Evolutionary conservation across 371 early-diverging fungal species (phyloP).

Genomic region (Umbelopsis sp.): DNA sequence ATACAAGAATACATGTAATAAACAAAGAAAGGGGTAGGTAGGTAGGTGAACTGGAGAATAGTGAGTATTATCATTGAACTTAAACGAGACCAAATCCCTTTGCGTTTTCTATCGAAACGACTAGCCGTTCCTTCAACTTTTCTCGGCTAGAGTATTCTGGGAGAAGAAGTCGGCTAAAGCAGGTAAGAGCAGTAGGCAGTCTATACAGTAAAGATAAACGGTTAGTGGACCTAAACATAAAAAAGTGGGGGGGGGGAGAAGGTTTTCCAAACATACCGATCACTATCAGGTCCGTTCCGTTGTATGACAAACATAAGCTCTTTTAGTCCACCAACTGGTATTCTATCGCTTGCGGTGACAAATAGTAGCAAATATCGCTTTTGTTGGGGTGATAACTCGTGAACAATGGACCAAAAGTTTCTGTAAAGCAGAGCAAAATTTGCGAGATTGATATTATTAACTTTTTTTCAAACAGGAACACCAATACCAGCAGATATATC

Average conservation of each 20-base stretch:
- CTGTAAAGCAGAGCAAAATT: slow-evolving; percentile 20
- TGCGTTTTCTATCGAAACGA: slow-evolving; percentile 94
- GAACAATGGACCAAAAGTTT: slow-evolving; percentile 92
- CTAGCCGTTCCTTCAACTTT: slow-evolving; percentile 84
- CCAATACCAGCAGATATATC: slow-evolving; percentile 6
- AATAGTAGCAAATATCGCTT: slow-evolving; percentile 88
- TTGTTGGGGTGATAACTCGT: slow-evolving; percentile 65
- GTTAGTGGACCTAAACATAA: background rate
- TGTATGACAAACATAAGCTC: slow-evolving; percentile 87
- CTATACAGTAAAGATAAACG: slow-evolving; percentile 27
- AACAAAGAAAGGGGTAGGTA: slow-evolving; percentile 9
- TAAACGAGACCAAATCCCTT: slow-evolving; percentile 96
- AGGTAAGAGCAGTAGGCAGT: slow-evolving; percentile 88
- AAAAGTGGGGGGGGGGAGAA: background rate
- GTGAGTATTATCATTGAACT: slow-evolving; percentile 4
- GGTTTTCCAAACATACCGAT: slow-evolving; percentile 47
- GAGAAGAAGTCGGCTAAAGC: slow-evolving; percentile 94
- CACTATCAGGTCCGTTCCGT: slow-evolving; percentile 92
- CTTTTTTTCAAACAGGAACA: background rate
- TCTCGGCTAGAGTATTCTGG: slow-evolving; percentile 90
- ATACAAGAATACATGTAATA: slow-evolving; percentile 13
- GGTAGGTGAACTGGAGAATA: slow-evolving; percentile 13
- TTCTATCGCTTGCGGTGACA: slow-evolving; percentile 96
- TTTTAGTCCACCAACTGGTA: slow-evolving; percentile 87
- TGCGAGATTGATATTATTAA: background rate